Evolutionary conservation across 1,284 basidiomycete genomes (phyloP).

Genomic region (Microbotryomycetes sp.): DNA sequence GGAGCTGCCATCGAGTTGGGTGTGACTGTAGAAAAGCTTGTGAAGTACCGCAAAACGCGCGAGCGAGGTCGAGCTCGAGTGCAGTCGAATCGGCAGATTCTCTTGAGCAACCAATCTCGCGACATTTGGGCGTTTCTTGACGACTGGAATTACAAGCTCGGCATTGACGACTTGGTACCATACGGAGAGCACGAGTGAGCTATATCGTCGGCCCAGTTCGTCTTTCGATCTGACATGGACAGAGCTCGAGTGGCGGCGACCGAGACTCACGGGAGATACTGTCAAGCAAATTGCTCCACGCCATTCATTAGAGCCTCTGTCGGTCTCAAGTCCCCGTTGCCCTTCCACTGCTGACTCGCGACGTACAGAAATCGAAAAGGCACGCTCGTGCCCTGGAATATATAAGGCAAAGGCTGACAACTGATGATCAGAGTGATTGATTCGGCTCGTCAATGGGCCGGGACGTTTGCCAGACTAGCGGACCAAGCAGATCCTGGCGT

Average conservation of each 20-base stretch:
- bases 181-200: constrained; percentile 65
- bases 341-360: too few species aligned
- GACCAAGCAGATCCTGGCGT: neutral
- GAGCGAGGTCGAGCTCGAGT: too few species aligned
- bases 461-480: neutral
- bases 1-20: constrained; percentile 49
- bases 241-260: too few species aligned
- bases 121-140: constrained; percentile 23
- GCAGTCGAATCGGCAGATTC: constrained; percentile 41
- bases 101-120: constrained; percentile 36
- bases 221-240: neutral
- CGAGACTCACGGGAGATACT: too few species aligned
- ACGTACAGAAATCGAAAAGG: too few species aligned
- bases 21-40: constrained; percentile 43
- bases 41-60: constrained; percentile 36
- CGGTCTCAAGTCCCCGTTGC: too few species aligned
- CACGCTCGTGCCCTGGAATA: too few species aligned
- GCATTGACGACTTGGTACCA: constrained; percentile 54
- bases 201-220: neutral
- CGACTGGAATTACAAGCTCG: constrained; percentile 45
- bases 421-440: constrained; percentile 6
- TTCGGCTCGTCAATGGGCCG: constrained; percentile 4
- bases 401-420: too few species aligned
- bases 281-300: too few species aligned
- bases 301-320: neutral